Evolutionary conservation across 768 basidiomycete genomes (phyloP), one percentile per base, ranked within the genome.

Genomic region (Floccularia luteovirens): DNA sequence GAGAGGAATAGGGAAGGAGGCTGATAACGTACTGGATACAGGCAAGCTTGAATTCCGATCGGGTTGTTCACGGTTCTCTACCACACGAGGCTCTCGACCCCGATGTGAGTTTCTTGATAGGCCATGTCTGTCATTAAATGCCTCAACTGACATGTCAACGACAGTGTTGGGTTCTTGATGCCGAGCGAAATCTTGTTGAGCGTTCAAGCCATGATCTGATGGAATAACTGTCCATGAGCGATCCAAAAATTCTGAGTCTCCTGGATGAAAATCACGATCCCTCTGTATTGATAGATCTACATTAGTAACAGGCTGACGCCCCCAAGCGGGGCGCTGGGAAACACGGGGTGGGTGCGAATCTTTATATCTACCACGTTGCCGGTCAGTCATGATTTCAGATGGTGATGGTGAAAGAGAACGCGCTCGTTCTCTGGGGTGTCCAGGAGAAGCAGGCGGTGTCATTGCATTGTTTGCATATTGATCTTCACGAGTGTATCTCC

Each of bases 11-110:
- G 45, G 58, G 54, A 56, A 69, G 60, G 69, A 74, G 67, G 73
- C 70, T 64, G 72, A 75, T 62, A 76, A 78, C 75, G 76, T 78
- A 78, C 76, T 77, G 58, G 67, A 57, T 64, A 67, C 48, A 51
- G 63, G 55, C 58, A 61, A 58, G 59, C 53, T 58, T 55, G 53
- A 53, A 43, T 49, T 54, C 46, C 60, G 59, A 45, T 52, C 50
- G 12, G 45, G 42, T 43, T 54, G 48, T 44, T 57, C 57, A 37
- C 51, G 57, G 42, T 50, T 43, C 30, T 60, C 56, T 25, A 46
- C 21, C 24, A 38, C 48, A 36, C 48, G 57, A 38, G 48, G 37
- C 13, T 62, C 58, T 46, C 53, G 56, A 28, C 60, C 61, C 41
- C 55, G 56, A 31, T 50, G 50, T 31, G 53, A 19, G 35, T 59